Base-by-base conservation (phyloP, 2,329 filamentous ascomycete genomes). In the Pochonia chlamydosporia region DNA sequence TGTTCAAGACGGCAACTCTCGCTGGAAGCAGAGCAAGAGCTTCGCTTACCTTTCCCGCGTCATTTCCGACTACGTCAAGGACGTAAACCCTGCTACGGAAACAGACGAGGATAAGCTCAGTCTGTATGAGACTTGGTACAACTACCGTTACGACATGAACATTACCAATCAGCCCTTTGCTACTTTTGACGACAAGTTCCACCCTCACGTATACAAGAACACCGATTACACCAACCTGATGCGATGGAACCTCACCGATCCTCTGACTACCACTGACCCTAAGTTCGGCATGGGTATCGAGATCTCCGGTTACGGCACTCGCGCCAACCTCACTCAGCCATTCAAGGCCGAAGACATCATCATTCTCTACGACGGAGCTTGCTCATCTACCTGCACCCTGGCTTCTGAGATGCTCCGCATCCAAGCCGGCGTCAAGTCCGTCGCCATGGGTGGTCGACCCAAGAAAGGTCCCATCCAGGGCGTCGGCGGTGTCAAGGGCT, bases 281-380 rank as follows among this genome's bases (percentile, higher is more conserved):
- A 69, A 48, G 3, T 41, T 35, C 13, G 54, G 54, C 8, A 18
- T 55, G 13, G 53, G 53, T 40, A 46, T 54, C 14, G 47, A 48
- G 1, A 69, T 80, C 44, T 72, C 70, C 3, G 76, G 76, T 41
- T 78, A 78, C 56, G 63, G 70, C 42, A 46, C 21, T 10, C 51
- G 47, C 37, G 13, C 45, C 10, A 52, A 56, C 55, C 67, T 74
- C 37, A 66, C 71, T 0, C 66, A 72, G 52, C 79, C 78, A 2
- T 84, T 84, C 58, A 68, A 66, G 1, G 66, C 78, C 3, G 75
- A 82, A 48, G 73, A 84, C 57, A 74, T 84, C 39, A 67, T 82
- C 35, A 62, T 83, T 16, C 66, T 82, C n/a, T 73, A 75, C 44
- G 79, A 82, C 55, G 79, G 78, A 28, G 71, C 74, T 54, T 83